Percentiles rank a stretch among this genome's conserved stretches.
Conservation (phyloP, 129 eudicot species). For the Logfia minima region DNA sequence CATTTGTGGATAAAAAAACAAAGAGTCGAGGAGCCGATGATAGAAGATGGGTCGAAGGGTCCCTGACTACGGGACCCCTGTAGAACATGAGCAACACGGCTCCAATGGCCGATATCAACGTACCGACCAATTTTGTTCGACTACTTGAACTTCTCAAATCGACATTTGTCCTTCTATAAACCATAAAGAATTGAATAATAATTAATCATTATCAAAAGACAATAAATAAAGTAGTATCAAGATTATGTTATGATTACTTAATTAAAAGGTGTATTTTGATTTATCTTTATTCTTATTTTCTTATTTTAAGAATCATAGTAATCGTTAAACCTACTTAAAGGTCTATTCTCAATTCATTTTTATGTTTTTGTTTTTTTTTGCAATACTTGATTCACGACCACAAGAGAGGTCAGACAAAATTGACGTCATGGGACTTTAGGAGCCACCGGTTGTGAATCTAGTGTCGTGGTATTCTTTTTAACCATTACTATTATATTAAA, state of each 20-base stretch:
- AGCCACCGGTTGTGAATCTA: slow-evolving; percentile 37
- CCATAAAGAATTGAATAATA: background rate
- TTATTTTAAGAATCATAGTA: background rate
- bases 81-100: slow-evolving; percentile 46
- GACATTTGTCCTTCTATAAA: slow-evolving; percentile 45
- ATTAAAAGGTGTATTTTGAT: no score
- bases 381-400: slow-evolving; percentile 14
- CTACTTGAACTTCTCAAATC: slow-evolving; percentile 57
- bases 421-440: slow-evolving; percentile 29
- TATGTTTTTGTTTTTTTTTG: background rate
- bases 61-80: slow-evolving; percentile 58
- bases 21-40: slow-evolving; percentile 34
- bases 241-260: no score
- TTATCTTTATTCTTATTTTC: no score
- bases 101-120: slow-evolving; percentile 58
- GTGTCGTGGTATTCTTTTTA: slow-evolving; percentile 17
- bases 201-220: no score
- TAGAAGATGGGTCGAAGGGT: slow-evolving; percentile 36
- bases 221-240: no score
- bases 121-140: slow-evolving; percentile 48
- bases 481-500: background rate
- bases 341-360: background rate
- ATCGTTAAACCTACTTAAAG: background rate
- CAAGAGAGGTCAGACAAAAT: slow-evolving; percentile 27
- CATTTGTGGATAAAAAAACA: slow-evolving; percentile 56